phyloP scores from a whole-genome alignment of 2,329 filamentous ascomycete species.

The Chrysoporthe cubensis region DNA sequence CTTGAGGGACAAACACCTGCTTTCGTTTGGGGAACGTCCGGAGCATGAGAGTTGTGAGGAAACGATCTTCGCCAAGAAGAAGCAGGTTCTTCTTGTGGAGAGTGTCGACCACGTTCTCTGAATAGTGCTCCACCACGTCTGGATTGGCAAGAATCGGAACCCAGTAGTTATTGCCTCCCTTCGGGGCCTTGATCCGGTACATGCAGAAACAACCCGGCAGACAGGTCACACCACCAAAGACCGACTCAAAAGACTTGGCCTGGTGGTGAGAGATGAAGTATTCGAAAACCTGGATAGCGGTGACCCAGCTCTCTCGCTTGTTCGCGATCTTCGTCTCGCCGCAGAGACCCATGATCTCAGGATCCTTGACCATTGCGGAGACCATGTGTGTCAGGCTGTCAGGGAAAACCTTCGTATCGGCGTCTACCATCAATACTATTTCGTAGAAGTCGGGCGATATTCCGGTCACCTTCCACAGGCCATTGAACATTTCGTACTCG shows the following conservation, averaged over 20 bases:
- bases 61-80: constrained; percentile 90
- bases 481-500: constrained; percentile 99
- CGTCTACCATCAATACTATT: constrained; percentile 97
- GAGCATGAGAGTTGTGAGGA: constrained; percentile 95
- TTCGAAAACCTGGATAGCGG: constrained; percentile 98
- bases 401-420: constrained; percentile 98
- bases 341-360: constrained; percentile 98
- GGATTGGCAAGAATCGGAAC: constrained; percentile 98
- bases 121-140: constrained; percentile 98
- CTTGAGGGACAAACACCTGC: constrained; percentile 97
- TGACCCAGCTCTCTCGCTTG: constrained; percentile 92
- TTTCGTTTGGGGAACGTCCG: constrained; percentile 99
- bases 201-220: constrained; percentile 99
- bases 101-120: constrained; percentile 97
- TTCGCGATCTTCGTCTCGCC: constrained; percentile 99
- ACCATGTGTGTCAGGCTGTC: constrained; percentile 99
- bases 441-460: constrained; percentile 99
- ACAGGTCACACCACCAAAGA: constrained; percentile 98
- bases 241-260: constrained; percentile 95
- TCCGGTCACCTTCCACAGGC: constrained; percentile 96
- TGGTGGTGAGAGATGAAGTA: constrained; percentile 99
- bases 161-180: constrained; percentile 99
- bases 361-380: constrained; percentile 98
- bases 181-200: constrained; percentile 99
- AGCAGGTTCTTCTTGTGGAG: constrained; percentile 97